Conservation (phyloP, 2,329 filamentous ascomycete species). For the Pseudophaeomoniella oleicola region DNA sequence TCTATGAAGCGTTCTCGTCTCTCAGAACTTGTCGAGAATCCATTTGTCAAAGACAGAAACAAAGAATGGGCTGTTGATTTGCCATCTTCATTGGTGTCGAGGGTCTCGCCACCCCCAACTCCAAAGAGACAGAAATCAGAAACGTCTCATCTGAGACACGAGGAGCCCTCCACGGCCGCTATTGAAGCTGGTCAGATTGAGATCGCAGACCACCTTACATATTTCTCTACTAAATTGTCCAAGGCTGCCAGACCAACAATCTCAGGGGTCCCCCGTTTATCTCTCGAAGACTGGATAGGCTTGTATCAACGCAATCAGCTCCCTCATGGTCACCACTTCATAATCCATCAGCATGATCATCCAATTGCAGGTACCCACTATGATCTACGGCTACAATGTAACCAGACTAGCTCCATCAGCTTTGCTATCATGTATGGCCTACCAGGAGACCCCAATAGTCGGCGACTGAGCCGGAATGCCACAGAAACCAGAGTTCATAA, state of each 20-base stretch:
- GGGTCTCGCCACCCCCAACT: conserved; percentile 8
- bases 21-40: background rate
- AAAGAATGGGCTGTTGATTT: background rate
- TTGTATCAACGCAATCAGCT: conserved; percentile 35
- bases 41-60: background rate
- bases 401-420: conserved; percentile 48
- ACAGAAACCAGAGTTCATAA: conserved; percentile 49
- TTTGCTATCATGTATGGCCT: conserved; percentile 51
- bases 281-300: conserved; percentile 25
- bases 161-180: conserved; percentile 20
- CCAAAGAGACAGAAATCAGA: conserved; percentile 1
- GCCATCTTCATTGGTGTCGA: conserved; percentile 5
- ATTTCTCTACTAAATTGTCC: conserved; percentile 29
- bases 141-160: conserved; percentile 1
- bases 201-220: conserved; percentile 32
- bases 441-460: conserved; percentile 43
- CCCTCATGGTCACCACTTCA: conserved; percentile 40
- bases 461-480: conserved; percentile 41
- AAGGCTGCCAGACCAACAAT: conserved; percentile 13
- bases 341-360: conserved; percentile 61
- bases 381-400: conserved; percentile 57
- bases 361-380: conserved; percentile 55
- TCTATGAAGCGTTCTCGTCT: background rate
- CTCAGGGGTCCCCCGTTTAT: conserved; percentile 17
- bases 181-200: conserved; percentile 36